phyloP scores from a whole-genome alignment of 768 basidiomycete species.

The Gloeophyllum trabeum region DNA sequence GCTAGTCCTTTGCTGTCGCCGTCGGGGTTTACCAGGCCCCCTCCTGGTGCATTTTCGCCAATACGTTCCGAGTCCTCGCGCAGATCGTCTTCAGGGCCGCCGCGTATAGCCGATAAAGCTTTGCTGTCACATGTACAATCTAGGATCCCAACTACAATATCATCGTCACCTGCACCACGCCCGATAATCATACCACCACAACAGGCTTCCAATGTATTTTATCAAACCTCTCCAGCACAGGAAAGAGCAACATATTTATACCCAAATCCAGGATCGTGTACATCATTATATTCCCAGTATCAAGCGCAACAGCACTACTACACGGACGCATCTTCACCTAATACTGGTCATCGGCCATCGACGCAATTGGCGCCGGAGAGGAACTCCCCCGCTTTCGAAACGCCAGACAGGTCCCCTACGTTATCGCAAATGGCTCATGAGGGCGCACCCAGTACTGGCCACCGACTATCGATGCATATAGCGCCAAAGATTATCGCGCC shows the following conservation, averaged over 20 bases:
- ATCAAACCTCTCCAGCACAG: slow-evolving; percentile 9
- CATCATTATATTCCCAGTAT: background rate
- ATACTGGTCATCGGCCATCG: background rate
- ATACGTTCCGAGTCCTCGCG: background rate
- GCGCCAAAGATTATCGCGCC: no score
- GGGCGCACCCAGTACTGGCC: no score
- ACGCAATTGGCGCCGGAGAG: background rate
- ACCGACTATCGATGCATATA: no score
- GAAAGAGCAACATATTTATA: slow-evolving; percentile 6
- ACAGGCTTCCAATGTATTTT: slow-evolving; percentile 9
- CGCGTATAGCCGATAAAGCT: background rate
- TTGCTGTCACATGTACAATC: background rate
- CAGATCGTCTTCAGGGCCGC: background rate
- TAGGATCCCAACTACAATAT: background rate
- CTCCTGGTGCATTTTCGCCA: background rate
- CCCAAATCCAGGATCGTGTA: background rate
- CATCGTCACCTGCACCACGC: background rate
- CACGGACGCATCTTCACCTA: background rate
- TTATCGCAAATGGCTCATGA: no score
- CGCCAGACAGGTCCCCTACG: no score
- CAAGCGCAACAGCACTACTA: background rate
- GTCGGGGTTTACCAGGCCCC: no score
- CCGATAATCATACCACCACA: background rate
- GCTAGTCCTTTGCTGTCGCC: no score
- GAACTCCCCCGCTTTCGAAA: no score